Conservation (phyloP, 352 stramenopile species). For the Phytophthora hibernalis region DNA sequence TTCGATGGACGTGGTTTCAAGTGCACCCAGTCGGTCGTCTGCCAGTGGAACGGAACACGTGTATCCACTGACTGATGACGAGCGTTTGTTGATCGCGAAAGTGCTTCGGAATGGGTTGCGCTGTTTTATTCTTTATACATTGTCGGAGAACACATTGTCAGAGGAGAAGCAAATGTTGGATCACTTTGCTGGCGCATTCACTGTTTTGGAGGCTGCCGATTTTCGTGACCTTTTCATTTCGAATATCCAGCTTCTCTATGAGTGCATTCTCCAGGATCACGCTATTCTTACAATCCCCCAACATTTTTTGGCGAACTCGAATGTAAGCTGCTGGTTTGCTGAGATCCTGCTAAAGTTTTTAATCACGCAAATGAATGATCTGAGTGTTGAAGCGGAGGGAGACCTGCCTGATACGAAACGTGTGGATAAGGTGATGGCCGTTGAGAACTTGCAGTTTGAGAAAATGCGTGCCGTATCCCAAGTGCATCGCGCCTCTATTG, state of each 20-base stretch:
- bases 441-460: conserved; percentile 80
- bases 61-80: conserved; percentile 93
- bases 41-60: conserved; percentile 43
- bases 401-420: conserved; percentile 83
- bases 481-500: conserved; percentile 83
- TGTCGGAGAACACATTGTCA: conserved; percentile 86
- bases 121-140: conserved; percentile 94
- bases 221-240: conserved; percentile 92
- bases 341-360: conserved; percentile 96
- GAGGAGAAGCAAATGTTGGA: conserved; percentile 97
- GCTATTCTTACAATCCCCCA: conserved; percentile 95
- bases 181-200: conserved; percentile 97
- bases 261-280: conserved; percentile 94
- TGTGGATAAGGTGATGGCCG: conserved; percentile 76
- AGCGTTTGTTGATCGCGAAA: conserved; percentile 93
- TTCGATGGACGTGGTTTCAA: conserved; percentile 28
- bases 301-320: conserved; percentile 95
- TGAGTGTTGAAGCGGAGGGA: conserved; percentile 86
- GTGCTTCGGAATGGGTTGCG: conserved; percentile 94
- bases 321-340: conserved; percentile 94
- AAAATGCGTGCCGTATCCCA: conserved; percentile 76
- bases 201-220: conserved; percentile 95
- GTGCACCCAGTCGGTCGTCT: conserved; percentile 28
- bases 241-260: conserved; percentile 92
- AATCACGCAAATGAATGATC: conserved; percentile 93